A percentile compares a stretch with the other conserved stretches of the same genome.
Evolutionary conservation across 139 green algal genomes (phyloP).

Genomic region (Chlamydomonas applanata): DNA sequence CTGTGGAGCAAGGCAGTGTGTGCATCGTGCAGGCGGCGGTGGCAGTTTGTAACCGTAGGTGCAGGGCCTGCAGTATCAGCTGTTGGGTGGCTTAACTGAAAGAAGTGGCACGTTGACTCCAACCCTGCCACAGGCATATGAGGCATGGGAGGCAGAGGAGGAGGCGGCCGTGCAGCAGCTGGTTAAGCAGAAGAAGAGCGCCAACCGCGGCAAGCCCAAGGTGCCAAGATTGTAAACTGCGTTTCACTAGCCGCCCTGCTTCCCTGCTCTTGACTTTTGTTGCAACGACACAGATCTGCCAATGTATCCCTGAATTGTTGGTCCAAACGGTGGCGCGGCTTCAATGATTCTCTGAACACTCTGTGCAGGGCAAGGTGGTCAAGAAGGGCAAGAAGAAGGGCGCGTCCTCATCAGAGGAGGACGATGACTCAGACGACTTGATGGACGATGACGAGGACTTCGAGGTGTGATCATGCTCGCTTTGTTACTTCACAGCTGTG

Average conservation of each 20-base stretch:
- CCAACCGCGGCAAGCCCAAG: conserved; percentile 1
- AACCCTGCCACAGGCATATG: conserved; percentile 46
- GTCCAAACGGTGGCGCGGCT: too few species aligned
- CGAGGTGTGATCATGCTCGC: conserved; percentile 8
- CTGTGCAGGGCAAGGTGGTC: too few species aligned
- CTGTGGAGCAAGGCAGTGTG: too few species aligned
- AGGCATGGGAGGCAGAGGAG: conserved; percentile 55
- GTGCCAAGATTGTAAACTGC: not conserved
- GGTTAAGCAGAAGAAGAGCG: conserved; percentile 8
- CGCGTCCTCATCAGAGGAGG: conserved; percentile 1
- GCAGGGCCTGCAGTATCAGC: not conserved
- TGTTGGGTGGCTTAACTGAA: conserved; percentile 20
- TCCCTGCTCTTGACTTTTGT: too few species aligned
- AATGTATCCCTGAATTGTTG: too few species aligned
- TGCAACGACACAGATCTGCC: too few species aligned
- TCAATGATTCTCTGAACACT: too few species aligned
- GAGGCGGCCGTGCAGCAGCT: conserved; percentile 28
- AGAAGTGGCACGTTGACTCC: too few species aligned
- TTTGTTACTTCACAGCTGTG: too few species aligned
- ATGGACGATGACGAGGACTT: conserved; percentile 31
- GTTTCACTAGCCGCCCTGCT: too few species aligned
- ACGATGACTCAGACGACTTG: conserved; percentile 7
- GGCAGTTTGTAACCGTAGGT: too few species aligned
- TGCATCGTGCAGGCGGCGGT: too few species aligned
- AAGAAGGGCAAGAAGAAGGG: conserved; percentile 1